Base-by-base conservation (phyloP, 2,329 filamentous ascomycete genomes). In the Alternaria arborescens region DNA sequence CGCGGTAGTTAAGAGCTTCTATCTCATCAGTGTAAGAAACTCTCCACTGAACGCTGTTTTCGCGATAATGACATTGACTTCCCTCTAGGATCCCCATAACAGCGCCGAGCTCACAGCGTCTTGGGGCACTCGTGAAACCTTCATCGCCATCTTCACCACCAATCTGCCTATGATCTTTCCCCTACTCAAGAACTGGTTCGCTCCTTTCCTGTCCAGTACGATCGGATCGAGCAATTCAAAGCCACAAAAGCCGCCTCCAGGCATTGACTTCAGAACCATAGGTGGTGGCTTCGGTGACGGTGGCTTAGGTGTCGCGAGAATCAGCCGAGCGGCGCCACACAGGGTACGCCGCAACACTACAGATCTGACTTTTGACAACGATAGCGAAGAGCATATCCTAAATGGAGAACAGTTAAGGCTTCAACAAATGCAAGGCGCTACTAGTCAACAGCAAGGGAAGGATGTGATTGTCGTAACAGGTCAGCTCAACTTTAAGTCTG, bases 1-100 rank as follows among this genome's bases (percentile, higher is more conserved):
- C n/a, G 85, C 83, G 4, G 82, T 86, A 50, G 72, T 88, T 7
- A 84, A 86, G 41, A 85, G 83, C 54, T 80, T 85, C 28, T 34
- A 48, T 34, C 10, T 48, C 0, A 48, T 48, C 12, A 18, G 20
- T 18, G 44, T 24, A 22, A 22, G 44, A 3, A 0, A 0, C 6
- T 22, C 1, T 18, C 16, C 18, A 14, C 3, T 4, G 12, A 4
- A n/a, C 28, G 28, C 0, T 30, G 1, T 30, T 11, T 30, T 30
- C 10, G 28, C 8, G 8, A 0, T 30, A 8, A 14, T 14, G 1
- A 47, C 7, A 48, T 28, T 48, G 1, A 11, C 8, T 3, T 0
- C 5, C 4, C 18, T 16, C 0, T 1, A 48, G 44, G 28, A 34
- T 6, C 28, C 44, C 16, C 4, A 16, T 2, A 18, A 22, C 4